Evolutionary conservation across 148 eudicot species (phyloP), one percentile per base, ranked within the genome.

Genomic region (Rhododendron ferrugineum): DNA sequence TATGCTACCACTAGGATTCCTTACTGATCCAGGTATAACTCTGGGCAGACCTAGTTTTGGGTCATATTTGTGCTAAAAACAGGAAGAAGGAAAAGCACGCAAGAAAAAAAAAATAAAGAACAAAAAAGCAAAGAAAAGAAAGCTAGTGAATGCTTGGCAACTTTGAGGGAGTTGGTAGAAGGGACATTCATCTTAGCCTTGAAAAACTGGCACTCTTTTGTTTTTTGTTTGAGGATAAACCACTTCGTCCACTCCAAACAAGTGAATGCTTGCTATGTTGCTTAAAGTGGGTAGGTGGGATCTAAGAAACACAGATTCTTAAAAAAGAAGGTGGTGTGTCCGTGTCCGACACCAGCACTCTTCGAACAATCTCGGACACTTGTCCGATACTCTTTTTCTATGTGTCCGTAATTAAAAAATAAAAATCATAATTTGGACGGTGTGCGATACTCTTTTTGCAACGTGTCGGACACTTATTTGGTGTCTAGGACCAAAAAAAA

Each of bases 1-100:
- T 93, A 97, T 97, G 99, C 93, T 97, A 36, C 99, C 99, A 13
- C 88, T 97, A 30, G 99, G 99, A 84, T 94, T 98, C 98, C 97
- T 97, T 68, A 94, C 98, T 84, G 91, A 90, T 80, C 87, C 91
- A 87, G 98, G 99, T 95, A 68, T 46, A 42, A 70, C 9, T 58
- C 79, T 82, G 26, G 74, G 30, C 72, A 22, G 26, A 52, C 34
- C 52, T 82, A 37, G 32, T 60, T 30, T 44, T 66, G 77, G 26
- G 28, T 72, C 79, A 73, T 32, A 30, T 83, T 72, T 7, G 14
- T 83, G 77, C 78, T 26, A 68, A 7, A 68, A 18, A 10, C 4
- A 28, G 11, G 13, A 66, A 3, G 32, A 26, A 26, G 32, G 73
- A 23, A 9, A 64, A 26, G 6, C n/a, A 22, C 9, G 22, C n/a